Evolutionary conservation across 768 basidiomycete species (phyloP), one percentile per base, ranked within the genome.

Genomic region (Obba rivulosa): DNA sequence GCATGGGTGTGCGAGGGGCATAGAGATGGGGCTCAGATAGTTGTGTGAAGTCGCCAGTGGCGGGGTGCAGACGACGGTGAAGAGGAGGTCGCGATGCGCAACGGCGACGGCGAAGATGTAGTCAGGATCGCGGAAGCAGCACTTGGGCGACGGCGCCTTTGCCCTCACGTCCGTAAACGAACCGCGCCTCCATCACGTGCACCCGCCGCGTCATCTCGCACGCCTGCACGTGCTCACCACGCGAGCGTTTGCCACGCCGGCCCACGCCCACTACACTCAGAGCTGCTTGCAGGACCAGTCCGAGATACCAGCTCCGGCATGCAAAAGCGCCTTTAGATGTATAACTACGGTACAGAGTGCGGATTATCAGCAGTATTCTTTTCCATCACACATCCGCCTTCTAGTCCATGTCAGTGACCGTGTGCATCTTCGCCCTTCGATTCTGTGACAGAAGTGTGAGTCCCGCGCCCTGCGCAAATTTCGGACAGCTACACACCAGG

Each of bases 371-470:
- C 28, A 31, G 28, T 31, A 31, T 31, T 31, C 28, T 31, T 31
- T 31, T 31, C 28, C 45, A 43, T 18, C 48, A 20, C 54, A 20
- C 46, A 17, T 23, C 42, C 21, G 46, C 35, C 47, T 34, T 49
- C 35, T 54, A 39, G 42, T 48, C 37, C n/a, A 10, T 22, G 25
- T 69, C 70, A 88, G 63, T 89, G 87, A n/a, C 80, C 87, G 63
- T 89, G 87, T 31, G 77, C 76, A 61, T 89, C 87, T 57, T 89
- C 86, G 41, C 71, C 76, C 66, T 85, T 81, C 56, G 79, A 76
- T 67, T 91, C 87, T 90, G 58, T n/a, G 18, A 8, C 4, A 34
- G 3, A 39, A 45, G 49, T 17, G 44, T 49, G 23, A 51, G 34
- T 36, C 36, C 35, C 17, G 20, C 40, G 24, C 23, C 5, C 20